Percentiles rank a stretch among this genome's conserved stretches.
phyloP scores from a whole-genome alignment of 352 stramenopile genomes.

The Pythium vanterpoolii region DNA sequence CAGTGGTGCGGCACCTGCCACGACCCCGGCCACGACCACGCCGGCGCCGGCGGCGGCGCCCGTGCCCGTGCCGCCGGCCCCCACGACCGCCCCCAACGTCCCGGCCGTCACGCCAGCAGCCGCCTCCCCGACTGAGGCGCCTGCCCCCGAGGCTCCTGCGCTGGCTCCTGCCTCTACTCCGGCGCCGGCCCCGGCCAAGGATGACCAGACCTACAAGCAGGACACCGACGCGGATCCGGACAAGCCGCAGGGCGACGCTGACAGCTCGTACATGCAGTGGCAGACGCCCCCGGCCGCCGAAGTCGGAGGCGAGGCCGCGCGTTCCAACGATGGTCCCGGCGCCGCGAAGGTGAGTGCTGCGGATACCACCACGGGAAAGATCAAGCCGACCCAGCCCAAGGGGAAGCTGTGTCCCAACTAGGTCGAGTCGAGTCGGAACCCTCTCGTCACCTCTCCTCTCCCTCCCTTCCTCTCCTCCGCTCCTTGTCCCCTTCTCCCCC shows the following conservation, averaged over 20 bases:
- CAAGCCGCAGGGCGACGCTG: not conserved
- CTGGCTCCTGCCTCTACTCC: not conserved
- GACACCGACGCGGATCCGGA: not conserved
- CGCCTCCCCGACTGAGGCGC: not conserved
- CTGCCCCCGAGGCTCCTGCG: not conserved
- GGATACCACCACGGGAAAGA: too few relatives aligned
- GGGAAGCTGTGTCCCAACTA: conserved; percentile 19
- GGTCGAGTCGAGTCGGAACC: too few relatives aligned
- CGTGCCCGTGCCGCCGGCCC: not conserved
- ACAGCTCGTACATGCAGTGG: conserved; percentile 4
- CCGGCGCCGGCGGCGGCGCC: conserved; percentile 2
- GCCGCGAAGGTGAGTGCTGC: not conserved
- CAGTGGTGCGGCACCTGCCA: not conserved
- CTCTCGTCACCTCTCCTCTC: not conserved
- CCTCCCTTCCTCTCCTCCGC: not conserved
- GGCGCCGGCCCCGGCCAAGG: not conserved
- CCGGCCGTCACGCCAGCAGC: conserved; percentile 14
- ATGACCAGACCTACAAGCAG: conserved; percentile 3
- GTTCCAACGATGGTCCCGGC: not conserved
- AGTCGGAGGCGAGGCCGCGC: not conserved
- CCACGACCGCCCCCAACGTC: not conserved
- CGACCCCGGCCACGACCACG: not conserved
- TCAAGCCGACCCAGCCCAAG: conserved; percentile 18
- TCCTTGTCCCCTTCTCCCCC: not conserved
- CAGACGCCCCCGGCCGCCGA: not conserved